Conservation (phyloP, 257 asterid genomes). For the Jacaranda copaia region DNA sequence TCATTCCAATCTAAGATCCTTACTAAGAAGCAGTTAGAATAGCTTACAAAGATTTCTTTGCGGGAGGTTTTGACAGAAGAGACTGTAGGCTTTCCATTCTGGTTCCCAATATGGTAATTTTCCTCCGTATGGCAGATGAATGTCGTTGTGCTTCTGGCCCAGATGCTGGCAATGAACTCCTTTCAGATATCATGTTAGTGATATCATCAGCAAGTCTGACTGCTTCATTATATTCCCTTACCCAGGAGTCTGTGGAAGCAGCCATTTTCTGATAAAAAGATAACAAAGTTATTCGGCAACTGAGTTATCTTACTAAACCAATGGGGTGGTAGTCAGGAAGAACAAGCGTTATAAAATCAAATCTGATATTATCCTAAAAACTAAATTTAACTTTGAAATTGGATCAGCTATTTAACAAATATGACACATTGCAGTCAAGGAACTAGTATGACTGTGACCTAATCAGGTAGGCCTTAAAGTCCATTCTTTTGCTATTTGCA, state of each 20-base stretch:
- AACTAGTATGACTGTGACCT: background rate
- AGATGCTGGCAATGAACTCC: slow-evolving; percentile 67
- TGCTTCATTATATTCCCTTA: slow-evolving; percentile 93
- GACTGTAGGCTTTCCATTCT: slow-evolving; percentile 79
- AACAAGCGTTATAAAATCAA: slow-evolving; percentile 7
- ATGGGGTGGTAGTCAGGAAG: slow-evolving; percentile 10
- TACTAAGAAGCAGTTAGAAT: background rate
- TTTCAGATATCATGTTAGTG: slow-evolving; percentile 82
- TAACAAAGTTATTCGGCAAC: slow-evolving; percentile 3
- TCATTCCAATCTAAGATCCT: background rate
- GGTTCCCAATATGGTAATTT: slow-evolving; percentile 91
- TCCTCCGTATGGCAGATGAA: slow-evolving; percentile 84
- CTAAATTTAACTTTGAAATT: background rate
- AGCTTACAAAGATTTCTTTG: slow-evolving; percentile 77
- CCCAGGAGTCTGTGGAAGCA: slow-evolving; percentile 83
- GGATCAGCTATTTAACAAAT: background rate
- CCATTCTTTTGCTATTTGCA: background rate
- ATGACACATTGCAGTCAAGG: slow-evolving; percentile 14
- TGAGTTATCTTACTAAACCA: slow-evolving; percentile 13
- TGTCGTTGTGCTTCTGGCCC: slow-evolving; percentile 91
- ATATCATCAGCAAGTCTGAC: slow-evolving; percentile 86
- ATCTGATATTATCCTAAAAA: slow-evolving; percentile 18
- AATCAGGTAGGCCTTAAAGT: background rate
- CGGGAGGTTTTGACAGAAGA: slow-evolving; percentile 65
- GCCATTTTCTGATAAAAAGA: slow-evolving; percentile 82